Conservation (phyloP, 768 basidiomycete genomes). For the Lentinus brumalis region DNA sequence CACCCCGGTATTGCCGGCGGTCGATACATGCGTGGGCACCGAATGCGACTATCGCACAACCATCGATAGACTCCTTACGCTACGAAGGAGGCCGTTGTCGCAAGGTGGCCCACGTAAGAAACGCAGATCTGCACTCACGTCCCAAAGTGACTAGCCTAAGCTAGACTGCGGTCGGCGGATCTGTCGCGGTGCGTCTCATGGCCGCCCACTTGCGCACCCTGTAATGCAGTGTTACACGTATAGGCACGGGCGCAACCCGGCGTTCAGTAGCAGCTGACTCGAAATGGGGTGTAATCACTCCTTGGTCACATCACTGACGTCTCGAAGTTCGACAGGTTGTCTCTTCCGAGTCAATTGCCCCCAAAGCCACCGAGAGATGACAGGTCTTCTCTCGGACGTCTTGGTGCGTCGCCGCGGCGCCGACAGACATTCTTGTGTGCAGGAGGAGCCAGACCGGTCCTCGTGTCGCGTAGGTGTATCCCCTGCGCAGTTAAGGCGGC, state of each 20-base stretch:
- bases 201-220: background rate
- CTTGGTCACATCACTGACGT: background rate
- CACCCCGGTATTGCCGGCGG: background rate
- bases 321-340: background rate
- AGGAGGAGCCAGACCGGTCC: no score
- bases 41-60: background rate
- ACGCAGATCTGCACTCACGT: background rate
- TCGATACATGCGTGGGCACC: background rate
- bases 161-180: constrained; percentile 1
- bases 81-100: background rate
- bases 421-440: no score
- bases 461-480: no score
- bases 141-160: background rate
- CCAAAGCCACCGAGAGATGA: no score
- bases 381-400: no score
- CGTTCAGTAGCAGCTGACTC: background rate
- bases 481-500: no score
- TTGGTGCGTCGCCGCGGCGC: no score
- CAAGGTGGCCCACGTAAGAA: background rate
- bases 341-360: no score
- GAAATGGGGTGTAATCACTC: background rate
- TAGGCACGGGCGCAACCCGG: background rate
- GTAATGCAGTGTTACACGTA: no score
- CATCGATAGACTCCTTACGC: background rate
- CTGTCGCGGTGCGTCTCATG: background rate